Evolutionary conservation across 192 early-diverging fungal genomes (phyloP), one percentile per base, ranked within the genome.

Genomic region (Geranomyces variabilis): DNA sequence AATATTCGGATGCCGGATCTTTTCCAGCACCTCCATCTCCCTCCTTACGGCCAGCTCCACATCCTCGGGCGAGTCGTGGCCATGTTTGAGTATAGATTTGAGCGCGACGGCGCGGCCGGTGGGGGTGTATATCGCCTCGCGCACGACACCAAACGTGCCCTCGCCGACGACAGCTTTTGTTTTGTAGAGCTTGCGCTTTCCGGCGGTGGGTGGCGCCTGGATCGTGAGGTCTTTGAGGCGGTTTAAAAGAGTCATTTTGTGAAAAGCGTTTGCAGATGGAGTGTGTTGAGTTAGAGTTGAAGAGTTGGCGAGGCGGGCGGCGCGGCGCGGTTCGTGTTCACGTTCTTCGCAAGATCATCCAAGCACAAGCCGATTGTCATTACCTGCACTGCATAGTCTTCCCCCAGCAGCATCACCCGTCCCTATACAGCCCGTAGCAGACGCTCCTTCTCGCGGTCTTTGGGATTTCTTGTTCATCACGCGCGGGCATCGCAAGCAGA

Each of bases 61-160:
- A 59, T 85, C 87, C 53, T 84, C 81, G 2, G 87, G 81, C 28
- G 84, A 84, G 22, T 88, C 85, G n/a, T 76, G 69, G 75, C 87
- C 78, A 34, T 80, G 73, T 46, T 90, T 90, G 28, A 89, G 85
- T 76, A 94, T 92, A 53, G 92, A 86, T 75, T 95, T 95, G 56
- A 91, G 88, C 0, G 93, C 93, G 58, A 89, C 83, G 62, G 79
- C 82, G 49, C 87, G 71, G 36, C 87, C 82, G 19, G 90, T 87
- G 31, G 82, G 83, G 36, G 85, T 87, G 49, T 88, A 79, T 36
- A 88, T 81, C 9, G 88, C 92, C 49, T 81, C 75, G 47, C 82
- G 80, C 22, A 85, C 84, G 26, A 51, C 47, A 1, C 69, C 77
- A 53, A 80, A 82, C 12, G 61, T 80, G n/a, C 80, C 78, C 46